These are phyloP conservation scores for Saccharomyces hybrid DNA, from an alignment of 1,139 yeast genomes.

Conservation along the genomic window DNA sequence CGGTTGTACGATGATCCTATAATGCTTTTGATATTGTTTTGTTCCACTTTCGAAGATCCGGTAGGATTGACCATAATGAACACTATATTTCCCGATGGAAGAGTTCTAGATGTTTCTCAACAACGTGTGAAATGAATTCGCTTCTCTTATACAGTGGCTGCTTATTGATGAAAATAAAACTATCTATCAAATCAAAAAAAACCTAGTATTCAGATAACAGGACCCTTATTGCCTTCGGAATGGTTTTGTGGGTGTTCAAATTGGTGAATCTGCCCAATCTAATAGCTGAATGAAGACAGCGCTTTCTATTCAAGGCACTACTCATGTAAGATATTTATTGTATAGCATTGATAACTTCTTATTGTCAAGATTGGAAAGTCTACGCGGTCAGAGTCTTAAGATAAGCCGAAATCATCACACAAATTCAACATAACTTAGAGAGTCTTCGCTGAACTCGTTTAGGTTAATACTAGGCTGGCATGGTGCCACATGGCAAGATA, in stretches of 20 bases:
- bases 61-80: background rate
- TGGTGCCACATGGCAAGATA: too few species aligned
- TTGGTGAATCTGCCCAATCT: too few species aligned
- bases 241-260: background rate
- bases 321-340: background rate
- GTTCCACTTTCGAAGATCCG: slow-evolving; percentile 19
- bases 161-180: background rate
- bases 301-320: background rate
- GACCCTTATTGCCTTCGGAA: background rate
- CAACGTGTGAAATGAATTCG: background rate
- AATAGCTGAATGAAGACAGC: too few species aligned
- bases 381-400: background rate
- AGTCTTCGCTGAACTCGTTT: too few species aligned
- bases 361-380: background rate
- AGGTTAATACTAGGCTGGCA: too few species aligned
- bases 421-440: background rate
- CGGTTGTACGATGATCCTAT: slow-evolving; percentile 59
- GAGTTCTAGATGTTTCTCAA: background rate
- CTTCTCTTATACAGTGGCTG: background rate
- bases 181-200: background rate
- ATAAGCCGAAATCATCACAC: background rate
- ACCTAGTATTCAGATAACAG: background rate
- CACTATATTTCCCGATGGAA: background rate
- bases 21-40: slow-evolving; percentile 28
- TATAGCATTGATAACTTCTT: background rate